Base-by-base conservation (phyloP, 2,329 filamentous ascomycete genomes). In the Tolypocladium pustulatum region DNA sequence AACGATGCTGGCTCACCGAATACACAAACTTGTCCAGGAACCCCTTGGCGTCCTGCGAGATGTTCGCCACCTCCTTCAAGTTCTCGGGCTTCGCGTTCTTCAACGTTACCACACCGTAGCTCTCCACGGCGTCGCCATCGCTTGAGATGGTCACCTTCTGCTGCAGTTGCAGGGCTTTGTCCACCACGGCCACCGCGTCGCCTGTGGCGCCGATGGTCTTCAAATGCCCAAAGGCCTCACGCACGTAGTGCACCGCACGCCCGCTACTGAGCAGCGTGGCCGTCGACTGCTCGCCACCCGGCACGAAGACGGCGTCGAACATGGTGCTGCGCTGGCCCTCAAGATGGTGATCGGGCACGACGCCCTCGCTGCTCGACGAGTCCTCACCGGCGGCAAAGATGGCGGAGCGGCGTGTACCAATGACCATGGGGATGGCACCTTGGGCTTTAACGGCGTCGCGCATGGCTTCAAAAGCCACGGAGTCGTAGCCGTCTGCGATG, bases 221-320 rank as follows among this genome's bases (percentile, higher is more conserved):
- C 56, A 91, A 78, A 62, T 94, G 90, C 0, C 89, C 89, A 64
- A 93, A 94, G 0, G 89, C 87, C 70, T 94, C 90, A 2, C 87
- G 81, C 4, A 93, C 75, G 83, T 87, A 94, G 75, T 93, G 87
- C 1, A 88, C 68, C 0, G 88, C 88, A 22, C 89, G 85, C 0
- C 90, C 89, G 61, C 81, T 90, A 75, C 85, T 83, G 58, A 79
- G 74, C 0, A 94, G 80, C 0, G 83, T 84, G 57, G 81, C 75
- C 52, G 89, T 73, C 0, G 84, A 83, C 59, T 85, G 77, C 0
- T 79, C 76, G 1, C 90, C 90, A 1, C 89, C 89, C 1, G 89
- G 89, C 3, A 95, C 75, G 67, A 91, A 91, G 34, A 92, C 68
- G 0, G 88, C 86, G 68, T 94, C 90, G 62, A 93, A 93, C 79